Base-by-base conservation (phyloP, 495 filamentous ascomycete genomes). In the Arthonia radiata region DNA sequence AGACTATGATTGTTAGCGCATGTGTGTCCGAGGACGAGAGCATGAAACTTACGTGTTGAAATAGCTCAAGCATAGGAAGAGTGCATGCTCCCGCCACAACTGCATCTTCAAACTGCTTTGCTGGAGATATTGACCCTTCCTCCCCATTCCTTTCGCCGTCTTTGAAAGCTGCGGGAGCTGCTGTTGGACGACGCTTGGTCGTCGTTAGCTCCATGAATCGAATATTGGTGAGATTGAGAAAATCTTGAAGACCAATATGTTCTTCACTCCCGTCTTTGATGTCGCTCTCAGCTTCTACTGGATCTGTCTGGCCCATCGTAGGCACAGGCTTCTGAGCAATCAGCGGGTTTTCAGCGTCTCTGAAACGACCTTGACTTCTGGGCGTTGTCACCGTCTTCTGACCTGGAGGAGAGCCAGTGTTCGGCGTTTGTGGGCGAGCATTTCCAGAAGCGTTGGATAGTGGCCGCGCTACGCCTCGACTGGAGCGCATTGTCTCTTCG, bases 121-220 rank as follows among this genome's bases (percentile, higher is more conserved):
- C 12, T 37, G 62, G 2, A 56, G 31, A 27, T 64, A 52, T 7
- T 60, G 44, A 24, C 3, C 16, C 26, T 13, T 33, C 32, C 15
- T 26, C 29, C 18, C 39, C 37, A 46, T 29, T 56, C 11, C 35
- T 31, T 23, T 42, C 36, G 33, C 41, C 55, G 22, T 52, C 52
- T 29, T 41, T 46, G 27, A 48, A 41, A 13, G 42, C 36, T 17
- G 46, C 49, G 11, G 72, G 70, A 1, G 61, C 78, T 17, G 69
- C 64, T 0, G 86, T 94, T 40, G 83, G 74, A 24, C 86, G 59
- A 34, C 86, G 57, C 46, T 93, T 97, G 0, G 83, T 93, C 2
- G 76, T 93, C 2, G 61, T 72, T 15, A 92, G 57, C 40, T 97
- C 89, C 71, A 97, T 91, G 50, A 97, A 97, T 21, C 81, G 75